These are phyloP conservation scores for Sarocladium kiliense DNA, from an alignment of 2,329 filamentous ascomycete species.

Conservation along the genomic window DNA sequence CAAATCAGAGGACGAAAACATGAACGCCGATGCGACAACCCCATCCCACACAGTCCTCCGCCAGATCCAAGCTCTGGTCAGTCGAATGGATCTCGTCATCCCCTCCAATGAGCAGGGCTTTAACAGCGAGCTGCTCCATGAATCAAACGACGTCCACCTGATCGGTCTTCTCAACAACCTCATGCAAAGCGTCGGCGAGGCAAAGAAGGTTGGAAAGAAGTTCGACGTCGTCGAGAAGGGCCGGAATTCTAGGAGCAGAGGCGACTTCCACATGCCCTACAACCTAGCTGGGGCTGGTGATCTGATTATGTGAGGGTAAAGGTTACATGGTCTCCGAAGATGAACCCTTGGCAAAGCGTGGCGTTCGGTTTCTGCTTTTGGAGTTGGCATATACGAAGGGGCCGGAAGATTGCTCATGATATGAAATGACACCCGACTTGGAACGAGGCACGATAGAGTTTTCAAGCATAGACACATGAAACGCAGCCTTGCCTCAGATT, in stretches of 20 bases:
- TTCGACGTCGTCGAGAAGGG: slow-evolving; percentile 52
- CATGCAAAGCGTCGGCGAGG: slow-evolving; percentile 65
- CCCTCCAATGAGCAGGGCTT: slow-evolving; percentile 64
- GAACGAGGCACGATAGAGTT: neutral
- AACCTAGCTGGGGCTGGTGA: slow-evolving; percentile 22
- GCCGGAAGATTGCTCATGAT: no score
- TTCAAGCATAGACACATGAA: neutral
- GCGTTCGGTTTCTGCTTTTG: slow-evolving; percentile 9
- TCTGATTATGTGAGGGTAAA: slow-evolving; percentile 20
- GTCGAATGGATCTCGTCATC: slow-evolving; percentile 74
- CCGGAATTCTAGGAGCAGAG: slow-evolving; percentile 18
- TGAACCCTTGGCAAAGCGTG: slow-evolving; percentile 3
- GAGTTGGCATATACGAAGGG: neutral
- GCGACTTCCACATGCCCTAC: slow-evolving; percentile 16
- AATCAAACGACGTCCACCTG: slow-evolving; percentile 79
- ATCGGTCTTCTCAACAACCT: slow-evolving; percentile 71
- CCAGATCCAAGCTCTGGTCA: slow-evolving; percentile 80
- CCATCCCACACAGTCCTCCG: slow-evolving; percentile 73
- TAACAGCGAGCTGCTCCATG: slow-evolving; percentile 64
- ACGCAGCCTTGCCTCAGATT: neutral
- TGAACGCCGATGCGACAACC: slow-evolving; percentile 29
- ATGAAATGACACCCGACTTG: neutral
- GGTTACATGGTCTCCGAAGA: neutral
- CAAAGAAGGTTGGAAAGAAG: slow-evolving; percentile 72
- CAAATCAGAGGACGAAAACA: slow-evolving; percentile 17